phyloP scores from a whole-genome alignment of 345 rosid genomes.

The Euphorbia tirucalli region DNA sequence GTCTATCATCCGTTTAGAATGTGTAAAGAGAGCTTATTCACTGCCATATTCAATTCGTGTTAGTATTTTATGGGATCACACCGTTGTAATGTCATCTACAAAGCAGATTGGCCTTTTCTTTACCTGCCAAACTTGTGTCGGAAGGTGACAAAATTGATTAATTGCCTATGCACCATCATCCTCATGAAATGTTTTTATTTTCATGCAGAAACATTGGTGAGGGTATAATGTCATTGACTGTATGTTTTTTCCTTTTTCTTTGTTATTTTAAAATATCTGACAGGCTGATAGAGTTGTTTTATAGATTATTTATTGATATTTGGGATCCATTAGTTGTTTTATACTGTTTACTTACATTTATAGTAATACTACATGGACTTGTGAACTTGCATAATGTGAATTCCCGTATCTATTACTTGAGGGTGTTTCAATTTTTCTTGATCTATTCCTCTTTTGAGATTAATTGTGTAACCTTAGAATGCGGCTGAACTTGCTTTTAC shows the following conservation, averaged over 20 bases:
- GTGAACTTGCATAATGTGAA: too few relatives aligned
- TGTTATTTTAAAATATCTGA: too few relatives aligned
- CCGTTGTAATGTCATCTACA: slow-evolving; percentile 33
- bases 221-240: slow-evolving; percentile 4
- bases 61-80: not conserved
- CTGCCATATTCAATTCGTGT: not conserved
- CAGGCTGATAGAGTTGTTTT: too few relatives aligned
- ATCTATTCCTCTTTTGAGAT: not conserved
- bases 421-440: too few relatives aligned
- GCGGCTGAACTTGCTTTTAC: too few relatives aligned
- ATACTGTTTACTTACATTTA: too few relatives aligned
- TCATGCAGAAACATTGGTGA: slow-evolving; percentile 21
- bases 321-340: too few relatives aligned
- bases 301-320: too few relatives aligned
- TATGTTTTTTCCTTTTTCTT: too few relatives aligned
- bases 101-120: slow-evolving; percentile 36
- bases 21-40: not conserved
- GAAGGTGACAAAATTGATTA: slow-evolving; percentile 42
- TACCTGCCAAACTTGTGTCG: slow-evolving; percentile 41
- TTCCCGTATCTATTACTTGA: too few relatives aligned
- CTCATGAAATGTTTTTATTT: slow-evolving; percentile 26
- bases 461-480: not conserved
- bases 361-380: too few relatives aligned
- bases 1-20: not conserved
- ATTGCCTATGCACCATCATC: slow-evolving; percentile 11